Evolutionary conservation across 352 stramenopile genomes (phyloP).

Genomic region (Phytophthora podocarpi): DNA sequence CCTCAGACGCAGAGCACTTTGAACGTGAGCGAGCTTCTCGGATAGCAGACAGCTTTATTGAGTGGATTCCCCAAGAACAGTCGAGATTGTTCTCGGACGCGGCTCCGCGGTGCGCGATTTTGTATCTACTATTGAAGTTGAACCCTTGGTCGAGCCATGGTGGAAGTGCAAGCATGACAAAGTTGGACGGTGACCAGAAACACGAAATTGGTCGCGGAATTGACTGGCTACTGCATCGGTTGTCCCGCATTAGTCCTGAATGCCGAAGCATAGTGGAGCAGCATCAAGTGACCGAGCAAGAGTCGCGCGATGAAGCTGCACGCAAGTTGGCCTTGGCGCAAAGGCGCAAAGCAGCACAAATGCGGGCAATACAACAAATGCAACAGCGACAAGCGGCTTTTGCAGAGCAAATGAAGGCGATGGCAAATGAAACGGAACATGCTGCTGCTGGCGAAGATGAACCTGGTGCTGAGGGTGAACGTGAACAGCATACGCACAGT

Average conservation of each 20-base stretch:
- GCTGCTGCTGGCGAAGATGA: conserved; percentile 49
- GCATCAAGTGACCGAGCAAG: conserved; percentile 63
- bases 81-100: conserved; percentile 33
- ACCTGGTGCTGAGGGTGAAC: conserved; percentile 16
- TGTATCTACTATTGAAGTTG: conserved; percentile 71
- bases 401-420: conserved; percentile 73
- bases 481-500: conserved; percentile 32
- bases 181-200: conserved; percentile 82
- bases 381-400: conserved; percentile 83
- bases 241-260: conserved; percentile 51
- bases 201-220: conserved; percentile 82
- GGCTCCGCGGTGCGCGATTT: conserved; percentile 43
- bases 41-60: conserved; percentile 59
- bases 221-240: conserved; percentile 77
- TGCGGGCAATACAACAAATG: conserved; percentile 80
- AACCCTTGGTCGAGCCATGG: conserved; percentile 73
- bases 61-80: conserved; percentile 62
- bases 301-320: conserved; percentile 70
- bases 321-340: conserved; percentile 65
- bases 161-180: conserved; percentile 57
- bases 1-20: conserved; percentile 44
- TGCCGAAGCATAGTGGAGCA: conserved; percentile 57
- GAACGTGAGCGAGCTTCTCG: conserved; percentile 50
- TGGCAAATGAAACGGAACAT: conserved; percentile 57
- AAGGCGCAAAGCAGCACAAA: conserved; percentile 73